Evolutionary conservation across 1,284 basidiomycete genomes (phyloP), one percentile per base, ranked within the genome.

Genomic region (Volvariella surrecta): DNA sequence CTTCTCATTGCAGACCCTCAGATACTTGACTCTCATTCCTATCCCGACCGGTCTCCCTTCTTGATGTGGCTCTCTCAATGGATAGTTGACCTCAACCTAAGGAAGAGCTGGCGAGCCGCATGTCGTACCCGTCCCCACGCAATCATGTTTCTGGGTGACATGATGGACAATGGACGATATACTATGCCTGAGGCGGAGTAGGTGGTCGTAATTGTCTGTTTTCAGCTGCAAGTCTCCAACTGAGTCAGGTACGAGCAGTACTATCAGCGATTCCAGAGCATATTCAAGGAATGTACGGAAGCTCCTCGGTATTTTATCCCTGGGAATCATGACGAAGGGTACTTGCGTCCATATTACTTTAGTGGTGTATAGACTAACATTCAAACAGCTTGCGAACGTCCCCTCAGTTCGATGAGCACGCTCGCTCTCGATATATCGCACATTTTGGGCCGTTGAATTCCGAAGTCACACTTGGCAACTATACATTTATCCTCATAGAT

Each of bases 301-400:
- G 59, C 69, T 41, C 74, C 66, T 45, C 63, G 73, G 48, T 82
- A 85, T 57, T 88, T 80, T 54, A 73, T 93, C 20, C 84, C 90
- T 1, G 92, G 92, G 4, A 96, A 95, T 57, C 89, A 91, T 53
- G 92, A 96, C 56, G 73, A 87, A 34, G 88, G 85, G 76, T 87
- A 55, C 39, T 28, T 16, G 67, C 58, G 4, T 32, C 44, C 24
- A 44, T 22, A 19, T 16, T 8, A 16, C 34, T 16, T 39, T 32
- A 39, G 24, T 30, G 32, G 19, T 44, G n/a, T n/a, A n/a, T n/a
- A n/a, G n/a, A 20, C 20, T 44, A 28, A 24, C 19, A 22, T n/a
- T 43, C 34, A 41, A 39, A 44, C 19, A 42, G 45, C 8, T 42
- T 37, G 37, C 49, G 48, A 45, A 60, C 64, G 22, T 72, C 76